These are phyloP conservation scores for Neurospora cerealis DNA, from an alignment of 495 filamentous ascomycete genomes.

Conservation along the genomic window DNA sequence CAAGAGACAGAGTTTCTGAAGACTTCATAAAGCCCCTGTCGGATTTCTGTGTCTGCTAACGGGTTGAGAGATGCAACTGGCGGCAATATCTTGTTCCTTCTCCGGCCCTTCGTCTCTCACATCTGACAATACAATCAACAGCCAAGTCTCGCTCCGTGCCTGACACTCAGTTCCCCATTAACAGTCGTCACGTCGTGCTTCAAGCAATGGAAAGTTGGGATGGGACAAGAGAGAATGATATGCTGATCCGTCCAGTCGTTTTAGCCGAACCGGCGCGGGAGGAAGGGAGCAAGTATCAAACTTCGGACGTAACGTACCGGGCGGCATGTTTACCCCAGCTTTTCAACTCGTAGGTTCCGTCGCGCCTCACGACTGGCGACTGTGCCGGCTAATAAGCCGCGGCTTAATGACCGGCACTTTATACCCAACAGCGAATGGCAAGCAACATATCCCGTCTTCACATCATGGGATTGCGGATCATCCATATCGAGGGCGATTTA, in stretches of 20 bases:
- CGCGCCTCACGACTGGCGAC: neutral
- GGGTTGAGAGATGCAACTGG: neutral
- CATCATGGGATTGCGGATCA: slow-evolving; percentile 14
- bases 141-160: neutral
- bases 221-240: neutral
- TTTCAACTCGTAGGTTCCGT: neutral
- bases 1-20: neutral
- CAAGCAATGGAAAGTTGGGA: neutral
- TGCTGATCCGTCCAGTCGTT: neutral
- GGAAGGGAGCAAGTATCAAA: neutral
- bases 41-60: neutral
- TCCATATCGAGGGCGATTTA: slow-evolving; percentile 10
- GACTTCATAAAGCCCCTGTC: neutral
- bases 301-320: neutral
- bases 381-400: slow-evolving; percentile 13
- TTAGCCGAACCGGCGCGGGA: neutral
- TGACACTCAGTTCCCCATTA: neutral
- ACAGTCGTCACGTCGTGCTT: neutral
- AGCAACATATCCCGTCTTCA: slow-evolving; percentile 20
- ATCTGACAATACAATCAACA: neutral
- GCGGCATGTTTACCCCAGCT: neutral
- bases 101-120: neutral
- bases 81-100: neutral
- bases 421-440: slow-evolving; percentile 5
- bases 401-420: slow-evolving; percentile 13